A percentile compares a stretch with the other conserved stretches of the same genome.
Conservation (phyloP, 176 grass and related monocot genomes). For the Ampelocalamus luodianensis region DNA sequence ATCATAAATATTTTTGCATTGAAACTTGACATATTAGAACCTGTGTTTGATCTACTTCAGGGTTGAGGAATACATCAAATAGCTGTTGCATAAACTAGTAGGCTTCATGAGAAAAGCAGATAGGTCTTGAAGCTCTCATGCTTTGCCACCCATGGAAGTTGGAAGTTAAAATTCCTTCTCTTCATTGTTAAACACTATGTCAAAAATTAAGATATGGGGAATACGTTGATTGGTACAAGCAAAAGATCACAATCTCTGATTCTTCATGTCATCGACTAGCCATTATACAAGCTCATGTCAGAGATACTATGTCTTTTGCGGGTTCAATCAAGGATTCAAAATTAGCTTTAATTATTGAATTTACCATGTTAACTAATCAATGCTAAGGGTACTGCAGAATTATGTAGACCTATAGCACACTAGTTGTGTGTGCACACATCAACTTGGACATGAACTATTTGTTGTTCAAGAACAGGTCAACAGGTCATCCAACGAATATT, state of each 20-base stretch:
- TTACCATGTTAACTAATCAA: neutral
- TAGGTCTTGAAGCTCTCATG: neutral
- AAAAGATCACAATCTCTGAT: neutral
- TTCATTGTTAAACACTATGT: neutral
- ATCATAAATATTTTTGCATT: neutral
- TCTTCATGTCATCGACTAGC: neutral
- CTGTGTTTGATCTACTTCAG: neutral
- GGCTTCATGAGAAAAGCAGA: slow-evolving; percentile 16
- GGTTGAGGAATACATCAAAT: neutral
- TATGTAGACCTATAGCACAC: neutral
- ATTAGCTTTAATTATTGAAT: neutral
- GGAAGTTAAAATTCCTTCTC: neutral
- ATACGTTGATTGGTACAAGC: neutral
- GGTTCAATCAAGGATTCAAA: neutral
- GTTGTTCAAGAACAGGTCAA: neutral
- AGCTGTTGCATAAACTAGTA: neutral
- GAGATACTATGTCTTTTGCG: neutral
- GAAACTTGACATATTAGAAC: neutral
- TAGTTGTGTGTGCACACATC: neutral
- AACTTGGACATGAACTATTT: neutral
- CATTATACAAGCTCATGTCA: neutral
- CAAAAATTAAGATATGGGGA: neutral
- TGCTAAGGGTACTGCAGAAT: neutral
- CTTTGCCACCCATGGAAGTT: neutral
- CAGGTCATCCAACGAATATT: neutral